Base-by-base conservation (phyloP, 2,329 filamentous ascomycete species). In the Proliferodiscus dingleyae region DNA sequence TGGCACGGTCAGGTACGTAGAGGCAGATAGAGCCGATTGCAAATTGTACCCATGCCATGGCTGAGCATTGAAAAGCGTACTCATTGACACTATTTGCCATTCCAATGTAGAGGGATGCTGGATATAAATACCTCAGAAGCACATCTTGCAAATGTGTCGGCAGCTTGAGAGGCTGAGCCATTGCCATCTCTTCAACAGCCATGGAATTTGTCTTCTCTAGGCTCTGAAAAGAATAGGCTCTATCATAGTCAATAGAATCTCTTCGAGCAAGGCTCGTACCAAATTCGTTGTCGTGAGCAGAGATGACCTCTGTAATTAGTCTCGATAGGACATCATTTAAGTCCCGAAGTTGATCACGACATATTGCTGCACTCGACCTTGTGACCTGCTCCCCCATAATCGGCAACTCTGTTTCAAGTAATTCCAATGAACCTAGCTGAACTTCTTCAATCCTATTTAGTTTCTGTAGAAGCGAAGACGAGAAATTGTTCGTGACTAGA, bases 1-100 rank as follows among this genome's bases (percentile, higher is more conserved):
- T 93, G 3, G 86, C 77, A 54, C 84, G 83, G 64, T 95, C 85
- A 0, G 94, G 90, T 2, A 97, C 81, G 60, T 91, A 96, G 2
- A 96, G 73, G 51, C 78, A 78, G 38, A 97, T 72, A 30, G 84
- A 79, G 13, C 83, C 83, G 16, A 90, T 67, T 2, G 87, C 84
- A 49, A 95, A 81, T 41, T 85, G 74, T 22, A 89, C 74, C 80
- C 90, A 93, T 4, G 86, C 83, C 18, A 84, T 66, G 16, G 79
- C 75, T 16, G 73, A 67, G 41, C 66, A 62, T 41, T 54, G 56
- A 29, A 64, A 59, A 8, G 58, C 44, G n/a, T 54, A 45, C 5
- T 57, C 49, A 16, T 58, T 45, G 4, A 57, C 33, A 36, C 62
- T 54, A 19, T 49, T 53, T 15, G 61, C 59, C 24, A 66, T 54